phyloP scores from a whole-genome alignment of 352 stramenopile genomes.

The Blastocystis sp. region DNA sequence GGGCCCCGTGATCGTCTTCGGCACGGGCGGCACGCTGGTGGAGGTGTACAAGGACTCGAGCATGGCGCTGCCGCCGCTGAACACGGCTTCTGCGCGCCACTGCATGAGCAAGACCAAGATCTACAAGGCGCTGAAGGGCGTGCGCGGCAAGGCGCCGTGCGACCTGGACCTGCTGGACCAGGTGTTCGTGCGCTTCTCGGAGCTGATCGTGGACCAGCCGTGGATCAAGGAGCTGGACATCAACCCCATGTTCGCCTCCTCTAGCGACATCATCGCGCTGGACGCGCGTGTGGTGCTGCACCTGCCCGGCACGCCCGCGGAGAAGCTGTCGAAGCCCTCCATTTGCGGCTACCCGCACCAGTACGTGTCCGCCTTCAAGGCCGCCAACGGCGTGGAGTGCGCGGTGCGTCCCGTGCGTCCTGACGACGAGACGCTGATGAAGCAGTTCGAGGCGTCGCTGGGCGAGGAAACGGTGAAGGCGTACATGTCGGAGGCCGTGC shows the following conservation, averaged over 20 bases:
- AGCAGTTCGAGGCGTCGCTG: conserved; percentile 29
- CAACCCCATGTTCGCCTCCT: conserved; percentile 56
- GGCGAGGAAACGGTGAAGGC: conserved; percentile 27
- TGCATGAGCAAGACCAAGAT: conserved; percentile 68
- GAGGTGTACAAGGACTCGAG: conserved; percentile 69
- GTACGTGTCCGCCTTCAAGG: conserved; percentile 24
- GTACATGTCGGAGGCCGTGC: conserved; percentile 35
- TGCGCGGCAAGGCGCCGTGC: conserved; percentile 45
- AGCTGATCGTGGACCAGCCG: conserved; percentile 45
- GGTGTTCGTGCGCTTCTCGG: conserved; percentile 67
- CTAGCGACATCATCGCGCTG: conserved; percentile 54
- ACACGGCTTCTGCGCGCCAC: conserved; percentile 48
- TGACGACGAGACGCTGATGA: conserved; percentile 56
- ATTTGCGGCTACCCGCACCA: conserved; percentile 48
- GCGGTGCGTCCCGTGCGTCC: conserved; percentile 43
- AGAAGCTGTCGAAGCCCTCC: conserved; percentile 52
- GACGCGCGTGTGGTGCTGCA: conserved; percentile 65
- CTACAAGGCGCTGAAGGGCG: conserved; percentile 65
- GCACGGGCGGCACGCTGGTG: conserved; percentile 67
- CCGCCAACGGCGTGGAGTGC: not conserved
- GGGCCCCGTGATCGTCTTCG: conserved; percentile 70
- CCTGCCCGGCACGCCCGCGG: conserved; percentile 38
- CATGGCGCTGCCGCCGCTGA: conserved; percentile 66
- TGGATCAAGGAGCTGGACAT: conserved; percentile 69
- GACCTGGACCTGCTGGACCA: conserved; percentile 60